Percentiles rank a stretch among this genome's conserved stretches.
Evolutionary conservation across 2,329 filamentous ascomycete genomes (phyloP).

Genomic region (Apiospora hydei): DNA sequence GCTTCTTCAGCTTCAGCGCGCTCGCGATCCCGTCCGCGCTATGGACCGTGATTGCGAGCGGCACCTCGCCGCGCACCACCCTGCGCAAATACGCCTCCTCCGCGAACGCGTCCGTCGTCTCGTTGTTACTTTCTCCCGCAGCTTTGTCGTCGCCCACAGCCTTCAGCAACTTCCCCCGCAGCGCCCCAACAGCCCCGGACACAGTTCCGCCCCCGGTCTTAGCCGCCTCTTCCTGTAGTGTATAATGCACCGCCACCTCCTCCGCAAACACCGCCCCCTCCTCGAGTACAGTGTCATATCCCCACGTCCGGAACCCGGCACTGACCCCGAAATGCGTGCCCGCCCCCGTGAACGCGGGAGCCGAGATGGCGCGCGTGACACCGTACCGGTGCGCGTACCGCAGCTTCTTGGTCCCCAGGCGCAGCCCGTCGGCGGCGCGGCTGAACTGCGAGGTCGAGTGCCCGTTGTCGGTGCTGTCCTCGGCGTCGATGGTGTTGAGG

Average conservation of each 20-base stretch:
- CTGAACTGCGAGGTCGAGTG: slow-evolving; percentile 56
- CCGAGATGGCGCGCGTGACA: slow-evolving; percentile 65
- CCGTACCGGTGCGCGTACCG: slow-evolving; percentile 60
- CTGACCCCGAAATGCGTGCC: slow-evolving; percentile 62
- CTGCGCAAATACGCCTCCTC: slow-evolving; percentile 59
- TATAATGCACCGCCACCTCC: slow-evolving; percentile 66
- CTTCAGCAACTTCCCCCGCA: slow-evolving; percentile 62
- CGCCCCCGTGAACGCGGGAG: slow-evolving; percentile 53
- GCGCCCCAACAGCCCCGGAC: slow-evolving; percentile 58
- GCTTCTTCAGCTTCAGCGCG: slow-evolving; percentile 63
- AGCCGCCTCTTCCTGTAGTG: slow-evolving; percentile 57
- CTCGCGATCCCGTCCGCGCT: slow-evolving; percentile 69
- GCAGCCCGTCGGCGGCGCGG: slow-evolving; percentile 64
- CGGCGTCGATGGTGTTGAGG: slow-evolving; percentile 68
- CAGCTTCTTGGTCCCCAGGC: slow-evolving; percentile 63
- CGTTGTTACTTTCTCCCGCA: slow-evolving; percentile 36
- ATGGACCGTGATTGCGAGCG: slow-evolving; percentile 66
- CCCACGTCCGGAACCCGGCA: slow-evolving; percentile 61
- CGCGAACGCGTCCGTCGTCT: slow-evolving; percentile 51
- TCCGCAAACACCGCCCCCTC: slow-evolving; percentile 59
- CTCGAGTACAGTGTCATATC: slow-evolving; percentile 54
- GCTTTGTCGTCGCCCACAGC: slow-evolving; percentile 48
- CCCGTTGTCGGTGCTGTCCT: slow-evolving; percentile 62
- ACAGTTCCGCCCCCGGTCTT: slow-evolving; percentile 49
- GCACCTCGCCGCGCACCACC: slow-evolving; percentile 60